Conservation (phyloP, 176 grass and related monocot species). For the Otatea glauca region DNA sequence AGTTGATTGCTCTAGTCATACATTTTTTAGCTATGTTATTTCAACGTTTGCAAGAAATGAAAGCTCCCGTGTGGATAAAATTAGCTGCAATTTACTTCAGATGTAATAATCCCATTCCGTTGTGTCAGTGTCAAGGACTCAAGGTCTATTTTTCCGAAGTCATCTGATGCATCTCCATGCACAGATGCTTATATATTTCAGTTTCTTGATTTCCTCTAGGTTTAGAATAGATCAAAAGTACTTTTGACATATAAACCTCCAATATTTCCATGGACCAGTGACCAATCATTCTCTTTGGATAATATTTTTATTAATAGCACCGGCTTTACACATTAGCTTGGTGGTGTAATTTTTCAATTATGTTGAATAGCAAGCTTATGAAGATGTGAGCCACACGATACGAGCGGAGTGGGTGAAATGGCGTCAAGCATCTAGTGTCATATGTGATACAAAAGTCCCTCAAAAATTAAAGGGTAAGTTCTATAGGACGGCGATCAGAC, state of each 20-base stretch:
- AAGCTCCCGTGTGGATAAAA: neutral
- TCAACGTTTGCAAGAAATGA: neutral
- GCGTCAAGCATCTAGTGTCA: too few relatives aligned
- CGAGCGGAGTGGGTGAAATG: too few relatives aligned
- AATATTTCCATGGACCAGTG: neutral
- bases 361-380: too few relatives aligned
- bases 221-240: slow-evolving; percentile 3
- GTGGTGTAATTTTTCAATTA: too few relatives aligned
- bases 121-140: neutral
- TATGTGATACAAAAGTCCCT: too few relatives aligned
- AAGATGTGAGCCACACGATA: too few relatives aligned
- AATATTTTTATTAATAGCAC: too few relatives aligned
- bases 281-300: neutral
- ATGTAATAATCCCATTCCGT: neutral
- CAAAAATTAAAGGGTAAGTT: too few relatives aligned
- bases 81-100: neutral
- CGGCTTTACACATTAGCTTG: too few relatives aligned
- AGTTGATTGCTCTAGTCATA: slow-evolving; percentile 34
- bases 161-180: neutral
- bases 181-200: neutral
- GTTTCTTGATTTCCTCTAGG: neutral
- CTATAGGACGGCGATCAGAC: too few relatives aligned
- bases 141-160: neutral
- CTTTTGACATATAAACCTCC: neutral
- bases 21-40: neutral